These are phyloP conservation scores for Holtermannia corniformis DNA, from an alignment of 768 basidiomycete genomes.

Conservation along the genomic window DNA sequence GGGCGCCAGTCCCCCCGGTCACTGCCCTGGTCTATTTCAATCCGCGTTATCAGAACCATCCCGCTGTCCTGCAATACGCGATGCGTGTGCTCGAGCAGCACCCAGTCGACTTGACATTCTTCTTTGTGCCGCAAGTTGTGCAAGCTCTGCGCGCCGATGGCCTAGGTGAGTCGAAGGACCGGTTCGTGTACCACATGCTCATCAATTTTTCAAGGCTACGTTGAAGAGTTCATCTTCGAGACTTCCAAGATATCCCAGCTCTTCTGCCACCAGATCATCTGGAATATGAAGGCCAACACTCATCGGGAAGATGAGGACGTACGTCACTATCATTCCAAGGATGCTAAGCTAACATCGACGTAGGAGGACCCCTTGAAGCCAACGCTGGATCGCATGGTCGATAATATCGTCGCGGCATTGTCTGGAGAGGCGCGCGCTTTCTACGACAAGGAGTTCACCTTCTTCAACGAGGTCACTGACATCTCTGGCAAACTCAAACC, in stretches of 20 bases:
- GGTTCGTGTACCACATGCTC: neutral
- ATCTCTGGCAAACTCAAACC: slow-evolving; percentile 97
- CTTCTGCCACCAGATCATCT: slow-evolving; percentile 99
- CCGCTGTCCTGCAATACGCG: slow-evolving; percentile 85
- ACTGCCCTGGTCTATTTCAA: slow-evolving; percentile 60
- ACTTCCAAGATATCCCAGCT: slow-evolving; percentile 93
- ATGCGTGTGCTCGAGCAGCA: slow-evolving; percentile 91
- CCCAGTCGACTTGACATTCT: slow-evolving; percentile 89
- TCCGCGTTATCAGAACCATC: slow-evolving; percentile 69
- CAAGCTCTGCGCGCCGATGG: slow-evolving; percentile 88
- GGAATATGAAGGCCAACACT: slow-evolving; percentile 99
- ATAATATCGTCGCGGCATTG: slow-evolving; percentile 66
- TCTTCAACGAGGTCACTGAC: slow-evolving; percentile 93
- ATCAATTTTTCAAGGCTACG: slow-evolving; percentile 57
- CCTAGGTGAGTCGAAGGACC: slow-evolving; percentile 51
- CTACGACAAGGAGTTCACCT: slow-evolving; percentile 88
- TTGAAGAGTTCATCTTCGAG: slow-evolving; percentile 89
- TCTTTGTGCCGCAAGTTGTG: slow-evolving; percentile 97
- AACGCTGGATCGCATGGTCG: slow-evolving; percentile 75
- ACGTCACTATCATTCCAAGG: too few relatives aligned
- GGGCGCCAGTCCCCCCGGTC: slow-evolving; percentile 70
- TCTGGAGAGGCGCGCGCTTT: slow-evolving; percentile 81
- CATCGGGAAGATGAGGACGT: slow-evolving; percentile 85
- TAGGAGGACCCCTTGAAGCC: slow-evolving; percentile 88
- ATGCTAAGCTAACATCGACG: neutral